Conservation (phyloP, 768 basidiomycete genomes). For the Chalciporus piperatus region DNA sequence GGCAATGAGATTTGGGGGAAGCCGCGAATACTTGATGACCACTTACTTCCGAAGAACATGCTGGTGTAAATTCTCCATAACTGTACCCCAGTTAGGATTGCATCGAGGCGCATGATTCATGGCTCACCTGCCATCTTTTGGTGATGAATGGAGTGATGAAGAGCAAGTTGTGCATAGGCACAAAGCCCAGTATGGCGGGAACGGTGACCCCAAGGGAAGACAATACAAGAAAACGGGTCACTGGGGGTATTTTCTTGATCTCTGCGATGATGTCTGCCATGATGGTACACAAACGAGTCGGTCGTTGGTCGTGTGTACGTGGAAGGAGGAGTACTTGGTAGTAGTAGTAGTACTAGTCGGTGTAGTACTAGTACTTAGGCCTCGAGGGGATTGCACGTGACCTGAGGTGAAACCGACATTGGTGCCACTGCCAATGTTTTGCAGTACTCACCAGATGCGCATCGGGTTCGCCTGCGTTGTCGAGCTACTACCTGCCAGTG, state of each 20-base stretch:
- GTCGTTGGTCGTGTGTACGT: background rate
- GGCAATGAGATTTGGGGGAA: background rate
- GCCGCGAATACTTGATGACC: background rate
- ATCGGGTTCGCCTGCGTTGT: too few relatives aligned
- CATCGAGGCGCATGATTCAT: background rate
- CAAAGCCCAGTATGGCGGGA: slow-evolving; percentile 51
- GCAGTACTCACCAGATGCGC: too few relatives aligned
- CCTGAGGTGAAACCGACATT: too few relatives aligned
- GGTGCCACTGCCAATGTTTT: too few relatives aligned
- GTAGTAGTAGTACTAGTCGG: too few relatives aligned
- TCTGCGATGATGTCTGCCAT: slow-evolving; percentile 56
- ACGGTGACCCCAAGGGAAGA: slow-evolving; percentile 62
- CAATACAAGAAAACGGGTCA: slow-evolving; percentile 67
- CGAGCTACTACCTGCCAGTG: background rate
- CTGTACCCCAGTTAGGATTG: slow-evolving; percentile 33
- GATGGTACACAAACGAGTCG: background rate
- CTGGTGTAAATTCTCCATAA: slow-evolving; percentile 72
- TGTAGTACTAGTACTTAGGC: too few relatives aligned
- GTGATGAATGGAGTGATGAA: slow-evolving; percentile 50
- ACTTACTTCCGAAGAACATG: slow-evolving; percentile 68
- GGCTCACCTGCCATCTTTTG: slow-evolving; percentile 50
- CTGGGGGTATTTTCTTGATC: slow-evolving; percentile 78
- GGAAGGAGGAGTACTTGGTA: too few relatives aligned
- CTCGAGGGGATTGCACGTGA: slow-evolving; percentile 11
- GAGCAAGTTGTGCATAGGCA: slow-evolving; percentile 51